These are phyloP conservation scores for Claviceps monticola DNA, from an alignment of 2,329 filamentous ascomycete genomes.

Conservation along the genomic window DNA sequence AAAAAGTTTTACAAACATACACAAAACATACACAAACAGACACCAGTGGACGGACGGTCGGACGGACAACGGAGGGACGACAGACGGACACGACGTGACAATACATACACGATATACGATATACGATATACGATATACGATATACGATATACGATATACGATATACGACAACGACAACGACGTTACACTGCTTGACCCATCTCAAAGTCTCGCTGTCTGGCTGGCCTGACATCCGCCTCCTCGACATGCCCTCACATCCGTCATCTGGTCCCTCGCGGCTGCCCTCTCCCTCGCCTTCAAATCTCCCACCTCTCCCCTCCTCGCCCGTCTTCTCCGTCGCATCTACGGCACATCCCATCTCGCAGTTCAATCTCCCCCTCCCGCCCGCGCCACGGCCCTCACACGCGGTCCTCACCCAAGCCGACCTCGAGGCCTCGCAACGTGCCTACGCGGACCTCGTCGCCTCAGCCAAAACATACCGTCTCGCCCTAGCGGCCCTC, in stretches of 20 bases:
- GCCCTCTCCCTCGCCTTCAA: conserved; percentile 38
- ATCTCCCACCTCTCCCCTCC: conserved; percentile 44
- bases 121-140: too few species aligned
- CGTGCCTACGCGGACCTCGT: conserved; percentile 48
- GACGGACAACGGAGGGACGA: too few species aligned
- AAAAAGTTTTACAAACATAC: too few species aligned
- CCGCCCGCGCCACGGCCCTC: conserved; percentile 45
- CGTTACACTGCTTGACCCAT: too few species aligned
- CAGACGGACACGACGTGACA: too few species aligned
- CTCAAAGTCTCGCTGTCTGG: too few species aligned
- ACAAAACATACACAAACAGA: too few species aligned
- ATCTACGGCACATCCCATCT: conserved; percentile 46
- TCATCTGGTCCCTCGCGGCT: conserved; percentile 20
- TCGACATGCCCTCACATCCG: not conserved
- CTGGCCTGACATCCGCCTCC: not conserved
- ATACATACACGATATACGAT: too few species aligned
- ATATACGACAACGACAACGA: too few species aligned
- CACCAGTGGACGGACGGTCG: too few species aligned
- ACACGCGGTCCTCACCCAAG: conserved; percentile 46
- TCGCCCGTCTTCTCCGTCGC: conserved; percentile 51
- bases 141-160: too few species aligned
- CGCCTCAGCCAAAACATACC: conserved; percentile 48
- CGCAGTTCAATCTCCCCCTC: conserved; percentile 43
- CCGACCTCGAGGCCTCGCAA: conserved; percentile 50
- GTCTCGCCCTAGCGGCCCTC: conserved; percentile 44